phyloP scores from a whole-genome alignment of 768 basidiomycete genomes.

The Kwoniella newhampshirensis region DNA sequence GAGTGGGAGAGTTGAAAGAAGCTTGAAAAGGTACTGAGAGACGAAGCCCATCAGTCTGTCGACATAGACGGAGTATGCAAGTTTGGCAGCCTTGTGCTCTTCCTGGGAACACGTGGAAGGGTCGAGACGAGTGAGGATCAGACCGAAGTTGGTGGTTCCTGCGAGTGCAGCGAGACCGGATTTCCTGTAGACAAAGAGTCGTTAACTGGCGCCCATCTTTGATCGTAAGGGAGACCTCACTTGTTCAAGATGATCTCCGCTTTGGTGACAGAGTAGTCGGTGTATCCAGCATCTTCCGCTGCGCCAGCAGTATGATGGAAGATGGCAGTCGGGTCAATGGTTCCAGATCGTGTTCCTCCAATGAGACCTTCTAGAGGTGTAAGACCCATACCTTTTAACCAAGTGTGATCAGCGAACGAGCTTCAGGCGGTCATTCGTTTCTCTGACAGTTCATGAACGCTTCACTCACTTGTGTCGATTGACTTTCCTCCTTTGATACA shows the following conservation, averaged over 20 bases:
- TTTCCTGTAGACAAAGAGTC: conserved; percentile 55
- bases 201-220: neutral
- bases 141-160: conserved; percentile 78
- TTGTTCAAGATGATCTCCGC: conserved; percentile 57
- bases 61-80: conserved; percentile 76
- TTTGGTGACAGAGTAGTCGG: conserved; percentile 52
- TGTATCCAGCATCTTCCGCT: conserved; percentile 59
- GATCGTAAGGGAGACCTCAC: conserved; percentile 33
- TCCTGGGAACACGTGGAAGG: conserved; percentile 54
- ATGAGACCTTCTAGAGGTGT: conserved; percentile 85
- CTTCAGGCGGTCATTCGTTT: neutral
- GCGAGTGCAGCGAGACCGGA: conserved; percentile 76
- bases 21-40: conserved; percentile 73
- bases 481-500: conserved; percentile 71
- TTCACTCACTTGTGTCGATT: conserved; percentile 66
- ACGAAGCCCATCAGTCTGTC: conserved; percentile 72
- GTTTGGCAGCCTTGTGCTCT: conserved; percentile 49
- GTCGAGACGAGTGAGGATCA: conserved; percentile 58
- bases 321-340: conserved; percentile 79
- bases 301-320: conserved; percentile 73
- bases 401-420: neutral
- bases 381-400: conserved; percentile 67
- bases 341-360: conserved; percentile 81
- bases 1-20: conserved; percentile 55
- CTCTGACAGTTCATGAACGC: conserved; percentile 5